phyloP scores from a whole-genome alignment of 164 flowering plant species.

The Houttuynia cordata region DNA sequence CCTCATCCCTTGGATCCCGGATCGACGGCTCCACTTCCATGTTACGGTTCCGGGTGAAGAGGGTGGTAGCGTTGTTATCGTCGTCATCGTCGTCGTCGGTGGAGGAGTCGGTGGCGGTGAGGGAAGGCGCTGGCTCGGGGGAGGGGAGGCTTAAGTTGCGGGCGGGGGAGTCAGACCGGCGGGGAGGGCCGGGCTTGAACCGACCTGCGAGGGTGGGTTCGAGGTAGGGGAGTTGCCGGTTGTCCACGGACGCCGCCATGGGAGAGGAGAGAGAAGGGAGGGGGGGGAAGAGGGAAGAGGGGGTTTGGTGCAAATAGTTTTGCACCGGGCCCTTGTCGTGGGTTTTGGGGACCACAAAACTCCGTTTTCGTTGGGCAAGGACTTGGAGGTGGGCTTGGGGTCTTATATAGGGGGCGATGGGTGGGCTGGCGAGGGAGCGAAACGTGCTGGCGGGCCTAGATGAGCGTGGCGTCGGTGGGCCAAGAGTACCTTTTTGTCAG shows the following conservation, averaged over 20 bases:
- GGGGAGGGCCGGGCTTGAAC: constrained; percentile 21
- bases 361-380: neutral
- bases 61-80: neutral
- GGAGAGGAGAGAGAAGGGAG: neutral
- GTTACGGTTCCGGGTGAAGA: constrained; percentile 5
- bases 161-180: constrained; percentile 26
- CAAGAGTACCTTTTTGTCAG: neutral
- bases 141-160: constrained; percentile 11
- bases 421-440: neutral
- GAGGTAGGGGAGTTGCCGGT: constrained; percentile 35
- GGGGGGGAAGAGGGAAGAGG: neutral
- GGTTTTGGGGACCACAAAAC: neutral
- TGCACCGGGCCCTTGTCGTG: neutral
- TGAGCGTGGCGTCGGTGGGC: neutral
- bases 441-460: neutral
- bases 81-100: constrained; percentile 26
- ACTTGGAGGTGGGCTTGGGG: neutral
- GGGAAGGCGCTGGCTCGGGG: constrained; percentile 1
- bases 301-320: neutral
- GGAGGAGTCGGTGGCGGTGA: neutral
- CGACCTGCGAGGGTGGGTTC: constrained; percentile 27
- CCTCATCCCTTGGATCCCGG: constrained; percentile 48
- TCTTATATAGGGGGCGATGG: constrained; percentile 3
- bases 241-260: constrained; percentile 76
- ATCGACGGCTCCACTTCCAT: constrained; percentile 46